phyloP scores from a whole-genome alignment of 2,329 filamentous ascomycete species.

The Colletotrichum lentis region DNA sequence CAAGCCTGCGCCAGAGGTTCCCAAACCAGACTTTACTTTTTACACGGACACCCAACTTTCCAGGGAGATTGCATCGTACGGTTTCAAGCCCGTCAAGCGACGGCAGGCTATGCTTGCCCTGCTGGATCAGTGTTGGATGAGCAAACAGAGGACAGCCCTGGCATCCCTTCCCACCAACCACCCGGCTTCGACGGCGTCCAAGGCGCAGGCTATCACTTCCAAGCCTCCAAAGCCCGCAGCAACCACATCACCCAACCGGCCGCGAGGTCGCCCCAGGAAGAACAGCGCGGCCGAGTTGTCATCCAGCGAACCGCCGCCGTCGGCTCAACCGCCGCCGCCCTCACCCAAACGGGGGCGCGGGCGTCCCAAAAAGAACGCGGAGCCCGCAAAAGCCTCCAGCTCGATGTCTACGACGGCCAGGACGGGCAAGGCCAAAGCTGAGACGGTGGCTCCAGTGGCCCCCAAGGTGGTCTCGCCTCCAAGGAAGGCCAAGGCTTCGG shows the following conservation, averaged over 20 bases:
- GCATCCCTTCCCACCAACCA: constrained; percentile 41
- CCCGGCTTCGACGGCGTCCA: constrained; percentile 21
- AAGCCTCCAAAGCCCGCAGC: constrained; percentile 33
- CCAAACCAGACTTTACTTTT: constrained; percentile 64
- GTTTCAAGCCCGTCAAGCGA: constrained; percentile 76
- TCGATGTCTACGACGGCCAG: neutral
- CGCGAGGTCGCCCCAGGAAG: constrained; percentile 54
- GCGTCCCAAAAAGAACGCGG: constrained; percentile 23
- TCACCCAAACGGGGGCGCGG: constrained; percentile 28
- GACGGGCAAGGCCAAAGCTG: constrained; percentile 22
- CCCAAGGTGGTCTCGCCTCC: constrained; percentile 38
- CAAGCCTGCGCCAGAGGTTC: neutral
- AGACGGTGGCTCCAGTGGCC: constrained; percentile 37
- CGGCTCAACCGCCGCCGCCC: constrained; percentile 43
- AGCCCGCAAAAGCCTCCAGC: neutral
- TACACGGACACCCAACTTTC: constrained; percentile 71
- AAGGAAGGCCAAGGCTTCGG: constrained; percentile 40
- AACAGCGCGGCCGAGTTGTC: constrained; percentile 21
- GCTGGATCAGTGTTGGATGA: constrained; percentile 75
- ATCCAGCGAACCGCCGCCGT: constrained; percentile 47
- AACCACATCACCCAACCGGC: constrained; percentile 39
- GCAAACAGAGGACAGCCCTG: constrained; percentile 51
- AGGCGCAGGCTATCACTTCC: constrained; percentile 1
- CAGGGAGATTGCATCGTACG: constrained; percentile 69
- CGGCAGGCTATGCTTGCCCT: constrained; percentile 74